A percentile compares a stretch with the other conserved stretches of the same genome.
Evolutionary conservation across 1,139 yeast genomes (phyloP).

Genomic region (Suhomyces wounanorum): DNA sequence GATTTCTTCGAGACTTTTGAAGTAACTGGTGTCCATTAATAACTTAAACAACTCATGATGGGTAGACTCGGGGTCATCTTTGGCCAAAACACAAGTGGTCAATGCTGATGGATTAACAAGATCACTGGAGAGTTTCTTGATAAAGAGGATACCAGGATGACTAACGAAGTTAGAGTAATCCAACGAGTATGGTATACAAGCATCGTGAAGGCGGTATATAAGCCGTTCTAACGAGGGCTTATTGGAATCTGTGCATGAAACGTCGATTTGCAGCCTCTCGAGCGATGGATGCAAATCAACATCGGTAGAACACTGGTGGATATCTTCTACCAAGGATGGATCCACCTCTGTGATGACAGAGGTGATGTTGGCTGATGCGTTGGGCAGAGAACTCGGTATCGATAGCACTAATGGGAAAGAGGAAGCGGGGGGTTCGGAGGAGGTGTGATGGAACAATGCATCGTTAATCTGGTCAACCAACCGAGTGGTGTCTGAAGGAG

Average conservation of each 20-base stretch:
- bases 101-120: slow-evolving; percentile 17
- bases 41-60: slow-evolving; percentile 24
- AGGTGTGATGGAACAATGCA: slow-evolving; percentile 9
- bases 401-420: slow-evolving; percentile 11
- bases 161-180: slow-evolving; percentile 49
- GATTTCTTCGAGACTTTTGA: slow-evolving; percentile 30
- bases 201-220: slow-evolving; percentile 12
- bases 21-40: slow-evolving; percentile 29
- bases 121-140: slow-evolving; percentile 44
- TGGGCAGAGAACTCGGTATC: slow-evolving; percentile 3
- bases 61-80: slow-evolving; percentile 11
- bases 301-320: slow-evolving; percentile 1
- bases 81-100: slow-evolving; percentile 8
- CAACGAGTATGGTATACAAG: slow-evolving; percentile 10
- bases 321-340: slow-evolving; percentile 2
- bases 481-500: slow-evolving; percentile 2
- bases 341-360: slow-evolving; percentile 3
- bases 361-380: not conserved
- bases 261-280: slow-evolving; percentile 8
- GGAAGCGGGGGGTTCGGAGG: slow-evolving; percentile 1
- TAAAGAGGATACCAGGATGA: slow-evolving; percentile 66
- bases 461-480: slow-evolving; percentile 13
- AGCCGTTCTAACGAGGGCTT: slow-evolving; percentile 12
- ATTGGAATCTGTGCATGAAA: slow-evolving; percentile 12
- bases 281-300: not conserved